phyloP scores from a whole-genome alignment of 176 grass and related monocot genomes.

The Ananas comosus region DNA sequence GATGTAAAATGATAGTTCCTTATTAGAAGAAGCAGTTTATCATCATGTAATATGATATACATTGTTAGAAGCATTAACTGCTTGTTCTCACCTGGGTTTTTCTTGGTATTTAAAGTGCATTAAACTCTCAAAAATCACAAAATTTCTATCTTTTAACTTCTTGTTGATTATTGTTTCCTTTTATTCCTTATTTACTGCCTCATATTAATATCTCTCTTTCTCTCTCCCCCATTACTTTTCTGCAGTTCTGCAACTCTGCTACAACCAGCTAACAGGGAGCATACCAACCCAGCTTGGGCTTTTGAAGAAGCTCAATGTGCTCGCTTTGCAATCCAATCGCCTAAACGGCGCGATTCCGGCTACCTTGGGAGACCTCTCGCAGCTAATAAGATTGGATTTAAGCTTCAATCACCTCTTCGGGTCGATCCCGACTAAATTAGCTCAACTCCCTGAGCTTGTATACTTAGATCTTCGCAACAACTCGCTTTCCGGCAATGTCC shows the following conservation, averaged over 20 bases:
- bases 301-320: constrained; percentile 55
- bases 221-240: constrained; percentile 1
- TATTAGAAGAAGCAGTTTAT: too few species aligned
- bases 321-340: constrained; percentile 76
- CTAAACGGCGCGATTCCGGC: constrained; percentile 83
- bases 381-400: constrained; percentile 58
- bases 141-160: background rate
- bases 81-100: too few species aligned
- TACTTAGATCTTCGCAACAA: constrained; percentile 81
- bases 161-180: too few species aligned
- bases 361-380: constrained; percentile 64
- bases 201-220: constrained; percentile 1
- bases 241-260: constrained; percentile 87
- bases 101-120: too few species aligned
- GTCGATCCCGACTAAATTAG: constrained; percentile 66
- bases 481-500: constrained; percentile 82
- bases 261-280: constrained; percentile 81
- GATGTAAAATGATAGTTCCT: too few species aligned
- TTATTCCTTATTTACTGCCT: background rate
- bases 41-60: too few species aligned
- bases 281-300: constrained; percentile 80
- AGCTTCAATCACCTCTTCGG: constrained; percentile 80
- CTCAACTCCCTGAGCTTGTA: constrained; percentile 37
- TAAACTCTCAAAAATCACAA: background rate
- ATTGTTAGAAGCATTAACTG: too few species aligned